A percentile compares a stretch with the other conserved stretches of the same genome.
Evolutionary conservation across 352 stramenopile species (phyloP).

Genomic region (Phytophthora vignae): DNA sequence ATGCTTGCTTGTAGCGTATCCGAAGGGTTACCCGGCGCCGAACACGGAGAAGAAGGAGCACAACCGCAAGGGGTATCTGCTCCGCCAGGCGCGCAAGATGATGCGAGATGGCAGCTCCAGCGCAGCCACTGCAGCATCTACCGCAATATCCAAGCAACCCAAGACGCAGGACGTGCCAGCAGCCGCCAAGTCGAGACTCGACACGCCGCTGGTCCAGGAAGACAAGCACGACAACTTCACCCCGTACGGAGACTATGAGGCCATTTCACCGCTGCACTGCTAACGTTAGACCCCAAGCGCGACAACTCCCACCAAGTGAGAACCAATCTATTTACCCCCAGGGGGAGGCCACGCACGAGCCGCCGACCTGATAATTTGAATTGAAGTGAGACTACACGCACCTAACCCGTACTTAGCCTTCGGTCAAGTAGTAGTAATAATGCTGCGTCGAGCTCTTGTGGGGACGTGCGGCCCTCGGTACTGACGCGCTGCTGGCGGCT

Average conservation of each 20-base stretch:
- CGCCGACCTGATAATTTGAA: constrained; percentile 19
- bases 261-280: constrained; percentile 25
- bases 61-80: constrained; percentile 75
- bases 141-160: constrained; percentile 11
- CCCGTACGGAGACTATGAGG: constrained; percentile 16
- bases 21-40: constrained; percentile 8
- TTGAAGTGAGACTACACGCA: constrained; percentile 25
- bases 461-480: constrained; percentile 33
- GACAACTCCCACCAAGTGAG: constrained; percentile 23
- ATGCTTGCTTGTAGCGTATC: constrained; percentile 19
- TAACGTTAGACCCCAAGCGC: constrained; percentile 10
- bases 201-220: constrained; percentile 11
- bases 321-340: constrained; percentile 40
- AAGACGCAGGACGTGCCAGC: constrained; percentile 6
- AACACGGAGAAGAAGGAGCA: constrained; percentile 70
- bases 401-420: constrained; percentile 18
- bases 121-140: not conserved
- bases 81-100: constrained; percentile 66
- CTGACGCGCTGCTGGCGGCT: constrained; percentile 6
- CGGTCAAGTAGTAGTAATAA: constrained; percentile 4
- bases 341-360: constrained; percentile 12
- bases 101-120: constrained; percentile 35
- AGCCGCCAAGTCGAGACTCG: constrained; percentile 15
- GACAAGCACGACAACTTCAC: constrained; percentile 14
- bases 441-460: constrained; percentile 29